Conservation (phyloP, 768 basidiomycete species). For the Sporobolomyces phaffii region DNA sequence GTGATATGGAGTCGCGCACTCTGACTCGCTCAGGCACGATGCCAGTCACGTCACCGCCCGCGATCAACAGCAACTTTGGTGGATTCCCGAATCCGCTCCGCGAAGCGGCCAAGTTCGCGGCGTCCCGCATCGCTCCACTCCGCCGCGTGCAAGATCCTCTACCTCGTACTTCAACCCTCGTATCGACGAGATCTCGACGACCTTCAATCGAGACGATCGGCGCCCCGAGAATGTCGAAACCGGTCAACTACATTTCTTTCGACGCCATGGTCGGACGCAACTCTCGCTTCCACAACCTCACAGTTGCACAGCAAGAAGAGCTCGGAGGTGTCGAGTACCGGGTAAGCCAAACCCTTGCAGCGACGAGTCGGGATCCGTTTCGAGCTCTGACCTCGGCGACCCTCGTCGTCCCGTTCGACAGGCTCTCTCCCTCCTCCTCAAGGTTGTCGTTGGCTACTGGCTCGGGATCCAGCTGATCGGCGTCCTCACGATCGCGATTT, state of each 20-base stretch:
- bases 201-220: constrained; percentile 1
- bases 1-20: not conserved
- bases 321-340: constrained; percentile 90
- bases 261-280: constrained; percentile 54
- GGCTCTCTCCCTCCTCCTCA: constrained; percentile 40
- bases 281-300: constrained; percentile 53
- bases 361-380: too few species aligned
- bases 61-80: constrained; percentile 37
- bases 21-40: not conserved
- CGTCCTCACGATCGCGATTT: constrained; percentile 73
- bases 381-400: too few species aligned
- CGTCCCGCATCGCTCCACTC: constrained; percentile 47
- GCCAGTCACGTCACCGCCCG: not conserved
- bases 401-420: not conserved
- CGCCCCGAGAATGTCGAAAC: not conserved
- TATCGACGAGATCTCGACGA: not conserved
- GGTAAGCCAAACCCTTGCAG: not conserved
- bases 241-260: constrained; percentile 76
- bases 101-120: constrained; percentile 47
- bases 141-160: not conserved
- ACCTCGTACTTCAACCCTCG: constrained; percentile 4
- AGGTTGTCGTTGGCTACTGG: constrained; percentile 55
- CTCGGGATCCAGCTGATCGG: constrained; percentile 62
- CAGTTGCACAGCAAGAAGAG: constrained; percentile 80
- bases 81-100: constrained; percentile 48